Conservation (phyloP, 83 land plant genomes). For the Picea mariana region DNA sequence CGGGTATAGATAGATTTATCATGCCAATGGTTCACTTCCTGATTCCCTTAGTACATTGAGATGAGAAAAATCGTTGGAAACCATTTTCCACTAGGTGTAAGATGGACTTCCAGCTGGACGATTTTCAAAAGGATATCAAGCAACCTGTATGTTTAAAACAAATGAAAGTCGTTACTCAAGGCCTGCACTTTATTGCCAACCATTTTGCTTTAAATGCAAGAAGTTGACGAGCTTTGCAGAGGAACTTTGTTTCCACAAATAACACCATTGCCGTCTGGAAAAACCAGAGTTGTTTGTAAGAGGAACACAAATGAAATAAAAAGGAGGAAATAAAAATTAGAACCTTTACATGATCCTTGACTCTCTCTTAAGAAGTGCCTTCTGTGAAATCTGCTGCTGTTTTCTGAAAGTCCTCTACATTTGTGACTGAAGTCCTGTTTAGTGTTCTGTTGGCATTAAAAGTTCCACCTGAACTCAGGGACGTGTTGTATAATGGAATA, state of each 20-base stretch:
- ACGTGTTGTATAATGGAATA: constrained; percentile 27
- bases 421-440: constrained; percentile 10
- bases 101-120: neutral
- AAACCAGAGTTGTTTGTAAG: neutral
- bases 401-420: neutral
- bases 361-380: neutral
- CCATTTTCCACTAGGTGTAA: no score
- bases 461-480: constrained; percentile 12
- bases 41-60: neutral
- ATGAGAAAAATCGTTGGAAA: neutral
- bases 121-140: neutral
- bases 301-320: neutral
- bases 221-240: neutral
- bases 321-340: neutral
- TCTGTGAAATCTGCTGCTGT: constrained; percentile 8
- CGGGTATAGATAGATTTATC: neutral
- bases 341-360: no score
- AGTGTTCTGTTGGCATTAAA: constrained; percentile 10
- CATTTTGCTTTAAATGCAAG: neutral
- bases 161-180: neutral
- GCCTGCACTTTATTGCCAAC: neutral
- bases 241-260: neutral
- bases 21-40: constrained; percentile 8
- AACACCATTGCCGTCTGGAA: neutral
- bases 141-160: constrained; percentile 7